Percentiles rank a stretch among this genome's conserved stretches.
These are phyloP conservation scores for Coemansia sp. DNA, from an alignment of 192 early-diverging fungal species.

Conservation along the genomic window DNA sequence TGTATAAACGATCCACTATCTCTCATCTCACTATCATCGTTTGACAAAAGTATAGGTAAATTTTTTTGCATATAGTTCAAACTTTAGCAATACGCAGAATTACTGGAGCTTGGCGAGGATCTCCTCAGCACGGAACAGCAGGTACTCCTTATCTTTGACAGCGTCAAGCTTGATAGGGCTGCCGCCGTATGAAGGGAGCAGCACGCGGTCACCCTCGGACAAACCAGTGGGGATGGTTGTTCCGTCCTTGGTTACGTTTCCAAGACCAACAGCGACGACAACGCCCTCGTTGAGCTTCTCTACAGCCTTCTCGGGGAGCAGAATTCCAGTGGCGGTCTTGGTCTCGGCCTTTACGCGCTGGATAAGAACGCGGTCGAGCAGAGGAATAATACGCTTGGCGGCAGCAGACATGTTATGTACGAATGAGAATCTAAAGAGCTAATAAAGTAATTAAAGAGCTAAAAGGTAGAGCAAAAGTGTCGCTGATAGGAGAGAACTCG, in stretches of 20 bases:
- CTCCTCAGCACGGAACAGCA: constrained; percentile 91
- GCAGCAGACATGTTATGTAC: constrained; percentile 12
- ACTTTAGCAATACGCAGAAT: constrained; percentile 3
- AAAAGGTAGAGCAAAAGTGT: neutral
- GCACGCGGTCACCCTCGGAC: constrained; percentile 89
- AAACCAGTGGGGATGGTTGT: constrained; percentile 76
- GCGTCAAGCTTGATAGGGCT: constrained; percentile 84
- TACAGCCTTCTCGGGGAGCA: constrained; percentile 98
- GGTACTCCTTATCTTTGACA: constrained; percentile 75
- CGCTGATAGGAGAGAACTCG: constrained; percentile 1
- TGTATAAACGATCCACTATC: neutral
- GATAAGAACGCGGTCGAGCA: constrained; percentile 97
- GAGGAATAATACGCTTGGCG: constrained; percentile 88
- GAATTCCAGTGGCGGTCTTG: constrained; percentile 92
- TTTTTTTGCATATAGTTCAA: neutral
- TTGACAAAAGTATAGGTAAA: neutral
- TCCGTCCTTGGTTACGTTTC: constrained; percentile 83
- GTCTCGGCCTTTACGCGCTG: constrained; percentile 91
- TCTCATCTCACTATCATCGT: neutral
- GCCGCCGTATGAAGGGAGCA: constrained; percentile 96
- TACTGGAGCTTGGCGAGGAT: constrained; percentile 88
- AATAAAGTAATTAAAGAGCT: constrained; percentile 1
- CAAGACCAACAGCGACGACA: constrained; percentile 93
- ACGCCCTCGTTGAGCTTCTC: constrained; percentile 95
- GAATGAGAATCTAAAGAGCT: neutral